Conservation (phyloP, 2,329 filamentous ascomycete genomes). For the Ambrosiella xylebori region DNA sequence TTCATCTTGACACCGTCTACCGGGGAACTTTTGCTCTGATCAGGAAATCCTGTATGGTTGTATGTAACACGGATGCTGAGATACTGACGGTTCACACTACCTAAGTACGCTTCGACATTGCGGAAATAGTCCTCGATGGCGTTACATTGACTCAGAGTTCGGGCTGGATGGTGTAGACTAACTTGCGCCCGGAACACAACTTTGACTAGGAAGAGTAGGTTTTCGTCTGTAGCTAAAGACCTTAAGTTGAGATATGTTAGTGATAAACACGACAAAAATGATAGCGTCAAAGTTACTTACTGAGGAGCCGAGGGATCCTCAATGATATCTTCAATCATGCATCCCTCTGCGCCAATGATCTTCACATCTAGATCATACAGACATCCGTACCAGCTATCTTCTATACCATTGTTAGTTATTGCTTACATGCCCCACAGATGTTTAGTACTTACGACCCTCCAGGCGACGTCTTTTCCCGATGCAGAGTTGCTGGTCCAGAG, state of each 20-base stretch:
- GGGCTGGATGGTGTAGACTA: neutral
- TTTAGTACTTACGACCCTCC: slow-evolving; percentile 11
- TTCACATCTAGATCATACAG: slow-evolving; percentile 32
- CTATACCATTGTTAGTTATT: neutral
- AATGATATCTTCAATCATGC: slow-evolving; percentile 29
- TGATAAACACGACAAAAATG: neutral
- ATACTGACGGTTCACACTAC: slow-evolving; percentile 30
- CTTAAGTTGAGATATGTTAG: slow-evolving; percentile 17
- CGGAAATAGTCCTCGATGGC: slow-evolving; percentile 38
- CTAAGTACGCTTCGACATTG: slow-evolving; percentile 40
- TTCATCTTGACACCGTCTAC: slow-evolving; percentile 6
- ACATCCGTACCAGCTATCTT: slow-evolving; percentile 25
- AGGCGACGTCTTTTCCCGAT: slow-evolving; percentile 11
- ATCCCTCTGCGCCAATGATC: slow-evolving; percentile 25
- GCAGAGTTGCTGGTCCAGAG: slow-evolving; percentile 12
- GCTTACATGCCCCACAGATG: neutral
- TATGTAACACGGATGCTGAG: slow-evolving; percentile 36
- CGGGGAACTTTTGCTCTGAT: slow-evolving; percentile 3
- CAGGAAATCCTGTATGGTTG: slow-evolving; percentile 37
- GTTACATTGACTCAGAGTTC: neutral
- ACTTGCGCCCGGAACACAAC: slow-evolving; percentile 16
- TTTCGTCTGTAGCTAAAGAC: slow-evolving; percentile 26
- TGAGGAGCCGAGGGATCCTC: slow-evolving; percentile 25
- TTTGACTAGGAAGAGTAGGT: slow-evolving; percentile 31
- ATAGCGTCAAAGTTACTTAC: slow-evolving; percentile 18